Conservation (phyloP, 1,284 basidiomycete species). For the Ustilago bromivora region DNA sequence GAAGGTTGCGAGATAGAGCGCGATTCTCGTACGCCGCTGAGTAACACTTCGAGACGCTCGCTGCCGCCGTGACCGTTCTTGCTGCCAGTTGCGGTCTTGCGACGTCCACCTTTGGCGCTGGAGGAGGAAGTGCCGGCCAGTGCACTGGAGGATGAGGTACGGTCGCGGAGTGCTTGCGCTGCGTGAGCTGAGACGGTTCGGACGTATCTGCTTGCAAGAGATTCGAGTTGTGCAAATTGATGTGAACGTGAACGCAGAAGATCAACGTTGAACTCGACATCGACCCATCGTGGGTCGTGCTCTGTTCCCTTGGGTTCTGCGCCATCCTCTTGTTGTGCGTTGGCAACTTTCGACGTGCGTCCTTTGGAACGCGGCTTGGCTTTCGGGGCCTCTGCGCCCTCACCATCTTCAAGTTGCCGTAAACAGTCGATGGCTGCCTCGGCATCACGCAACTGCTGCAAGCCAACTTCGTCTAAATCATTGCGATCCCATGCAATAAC, state of each 20-base stretch:
- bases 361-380: slow-evolving; percentile 29
- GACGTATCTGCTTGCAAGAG: slow-evolving; percentile 44
- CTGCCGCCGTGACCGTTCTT: slow-evolving; percentile 21
- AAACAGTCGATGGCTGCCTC: slow-evolving; percentile 43
- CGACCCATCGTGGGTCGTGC: slow-evolving; percentile 49
- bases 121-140: slow-evolving; percentile 30
- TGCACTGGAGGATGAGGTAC: slow-evolving; percentile 42
- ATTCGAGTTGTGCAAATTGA: slow-evolving; percentile 51
- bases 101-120: slow-evolving; percentile 30
- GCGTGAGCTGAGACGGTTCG: slow-evolving; percentile 53
- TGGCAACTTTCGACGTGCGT: slow-evolving; percentile 36
- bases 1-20: slow-evolving; percentile 21
- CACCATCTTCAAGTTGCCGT: slow-evolving; percentile 16
- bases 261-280: slow-evolving; percentile 56
- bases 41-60: slow-evolving; percentile 48
- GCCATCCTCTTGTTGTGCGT: slow-evolving; percentile 17
- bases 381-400: slow-evolving; percentile 15
- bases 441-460: slow-evolving; percentile 46
- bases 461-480: slow-evolving; percentile 39
- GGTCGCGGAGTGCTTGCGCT: slow-evolving; percentile 51
- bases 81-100: slow-evolving; percentile 23
- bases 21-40: slow-evolving; percentile 53
- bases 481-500: slow-evolving; percentile 40
- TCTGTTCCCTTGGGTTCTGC: slow-evolving; percentile 49
- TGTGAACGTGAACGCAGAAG: slow-evolving; percentile 48